Evolutionary conservation across 164 flowering plant genomes (phyloP).

Genomic region (Chimonanthus praecox): DNA sequence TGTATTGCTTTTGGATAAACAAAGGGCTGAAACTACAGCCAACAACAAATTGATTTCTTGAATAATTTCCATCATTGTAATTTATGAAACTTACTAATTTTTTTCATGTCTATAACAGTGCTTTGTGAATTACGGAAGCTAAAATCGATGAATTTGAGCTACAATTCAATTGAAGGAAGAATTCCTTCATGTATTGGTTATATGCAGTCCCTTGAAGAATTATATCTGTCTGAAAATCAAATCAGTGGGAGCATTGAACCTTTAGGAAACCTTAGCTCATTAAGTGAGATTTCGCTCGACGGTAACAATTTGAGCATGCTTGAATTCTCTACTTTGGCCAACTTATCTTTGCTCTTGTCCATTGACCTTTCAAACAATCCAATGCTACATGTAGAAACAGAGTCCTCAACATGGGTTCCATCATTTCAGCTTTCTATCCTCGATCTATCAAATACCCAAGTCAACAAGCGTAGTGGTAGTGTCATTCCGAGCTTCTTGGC

Average conservation of each 20-base stretch:
- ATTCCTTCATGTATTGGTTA: constrained; percentile 1
- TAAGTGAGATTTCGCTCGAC: background rate
- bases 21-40: no score
- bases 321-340: constrained; percentile 4
- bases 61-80: no score
- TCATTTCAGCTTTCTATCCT: background rate
- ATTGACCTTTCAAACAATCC: background rate
- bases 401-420: background rate
- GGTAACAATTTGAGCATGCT: background rate
- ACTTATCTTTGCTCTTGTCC: background rate
- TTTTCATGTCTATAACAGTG: background rate
- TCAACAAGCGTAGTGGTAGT: background rate
- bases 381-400: background rate
- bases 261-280: background rate
- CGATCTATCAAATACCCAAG: background rate
- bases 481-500: background rate
- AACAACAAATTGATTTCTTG: no score
- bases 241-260: background rate
- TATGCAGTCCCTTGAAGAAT: background rate
- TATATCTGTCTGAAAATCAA: background rate
- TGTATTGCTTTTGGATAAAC: no score
- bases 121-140: background rate
- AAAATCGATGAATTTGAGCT: background rate
- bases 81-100: background rate
- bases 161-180: background rate